phyloP scores from a whole-genome alignment of 1,284 basidiomycete species.

The Boletus albobrunnescens region DNA sequence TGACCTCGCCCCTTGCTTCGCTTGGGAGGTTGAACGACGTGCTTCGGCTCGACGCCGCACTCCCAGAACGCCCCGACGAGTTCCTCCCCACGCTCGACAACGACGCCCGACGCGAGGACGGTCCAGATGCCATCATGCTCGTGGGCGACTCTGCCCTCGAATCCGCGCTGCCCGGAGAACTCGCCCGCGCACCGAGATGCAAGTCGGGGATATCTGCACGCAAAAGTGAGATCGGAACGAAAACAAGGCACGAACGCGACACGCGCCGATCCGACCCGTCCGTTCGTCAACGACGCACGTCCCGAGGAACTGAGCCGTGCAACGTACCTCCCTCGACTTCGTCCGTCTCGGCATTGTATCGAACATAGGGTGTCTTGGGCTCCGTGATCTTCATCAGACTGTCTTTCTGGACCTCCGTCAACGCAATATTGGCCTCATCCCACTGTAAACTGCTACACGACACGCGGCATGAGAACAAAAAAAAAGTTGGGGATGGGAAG shows the following conservation, averaged over 20 bases:
- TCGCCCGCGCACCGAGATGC: constrained; percentile 43
- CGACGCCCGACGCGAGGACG: constrained; percentile 77
- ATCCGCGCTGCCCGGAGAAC: constrained; percentile 34
- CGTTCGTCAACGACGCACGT: background rate
- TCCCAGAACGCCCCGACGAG: constrained; percentile 52
- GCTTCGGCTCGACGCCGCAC: constrained; percentile 69
- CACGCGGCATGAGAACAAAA: constrained; percentile 3
- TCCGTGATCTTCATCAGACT: constrained; percentile 96
- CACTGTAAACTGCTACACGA: constrained; percentile 62
- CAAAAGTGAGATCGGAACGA: background rate
- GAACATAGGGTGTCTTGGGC: constrained; percentile 93
- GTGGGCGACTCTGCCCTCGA: constrained; percentile 46
- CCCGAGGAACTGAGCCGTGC: background rate
- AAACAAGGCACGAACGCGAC: background rate
- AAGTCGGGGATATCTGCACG: constrained; percentile 60
- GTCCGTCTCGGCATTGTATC: constrained; percentile 85
- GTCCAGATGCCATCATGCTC: constrained; percentile 49
- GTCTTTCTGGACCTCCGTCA: constrained; percentile 89
- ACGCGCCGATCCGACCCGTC: background rate
- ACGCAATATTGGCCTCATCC: constrained; percentile 88
- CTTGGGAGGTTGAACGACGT: constrained; percentile 78
- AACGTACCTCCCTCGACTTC: constrained; percentile 74
- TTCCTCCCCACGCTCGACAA: constrained; percentile 61
- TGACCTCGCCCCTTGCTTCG: constrained; percentile 58
- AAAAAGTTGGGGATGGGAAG: background rate